Conservation (phyloP, 2,329 filamentous ascomycete species). For the Zasmidium angulare region DNA sequence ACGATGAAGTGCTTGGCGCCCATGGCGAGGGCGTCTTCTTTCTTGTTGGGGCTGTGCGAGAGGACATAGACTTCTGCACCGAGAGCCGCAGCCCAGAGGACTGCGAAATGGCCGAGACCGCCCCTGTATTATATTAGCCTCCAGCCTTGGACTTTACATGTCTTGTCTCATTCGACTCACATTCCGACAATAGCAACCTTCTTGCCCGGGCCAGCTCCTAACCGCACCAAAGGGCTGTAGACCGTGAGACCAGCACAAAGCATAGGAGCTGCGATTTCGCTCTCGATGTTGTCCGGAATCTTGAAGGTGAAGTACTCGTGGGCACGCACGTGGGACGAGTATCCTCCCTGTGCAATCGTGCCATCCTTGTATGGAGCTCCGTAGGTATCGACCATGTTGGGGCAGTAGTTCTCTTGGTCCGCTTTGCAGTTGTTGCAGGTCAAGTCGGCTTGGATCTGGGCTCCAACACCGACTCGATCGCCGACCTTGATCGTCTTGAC, state of each 20-base stretch:
- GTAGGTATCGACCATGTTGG: slow-evolving; percentile 51
- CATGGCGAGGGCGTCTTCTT: slow-evolving; percentile 59
- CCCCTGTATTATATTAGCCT: slow-evolving; percentile 32
- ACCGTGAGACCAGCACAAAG: slow-evolving; percentile 81
- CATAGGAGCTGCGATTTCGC: slow-evolving; percentile 65
- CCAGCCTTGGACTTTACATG: slow-evolving; percentile 5
- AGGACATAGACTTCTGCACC: slow-evolving; percentile 63
- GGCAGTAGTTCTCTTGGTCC: slow-evolving; percentile 56
- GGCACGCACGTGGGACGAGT: slow-evolving; percentile 66
- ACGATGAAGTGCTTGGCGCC: slow-evolving; percentile 62
- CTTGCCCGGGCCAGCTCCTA: slow-evolving; percentile 74
- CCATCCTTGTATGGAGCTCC: slow-evolving; percentile 55
- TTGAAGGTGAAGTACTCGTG: slow-evolving; percentile 76
- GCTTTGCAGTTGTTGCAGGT: slow-evolving; percentile 53
- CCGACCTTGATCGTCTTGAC: slow-evolving; percentile 51
- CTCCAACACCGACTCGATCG: slow-evolving; percentile 49
- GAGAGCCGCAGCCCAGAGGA: slow-evolving; percentile 52
- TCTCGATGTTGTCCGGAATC: slow-evolving; percentile 70
- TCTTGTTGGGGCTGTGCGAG: slow-evolving; percentile 60
- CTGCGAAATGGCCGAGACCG: slow-evolving; percentile 52
- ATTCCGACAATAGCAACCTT: slow-evolving; percentile 75
- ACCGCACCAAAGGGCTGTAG: slow-evolving; percentile 74
- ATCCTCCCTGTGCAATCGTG: slow-evolving; percentile 66
- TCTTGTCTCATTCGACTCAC: slow-evolving; percentile 30
- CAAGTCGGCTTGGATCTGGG: slow-evolving; percentile 51